Base-by-base conservation (phyloP, 495 filamentous ascomycete genomes). In the Penicillium samsonianum region DNA sequence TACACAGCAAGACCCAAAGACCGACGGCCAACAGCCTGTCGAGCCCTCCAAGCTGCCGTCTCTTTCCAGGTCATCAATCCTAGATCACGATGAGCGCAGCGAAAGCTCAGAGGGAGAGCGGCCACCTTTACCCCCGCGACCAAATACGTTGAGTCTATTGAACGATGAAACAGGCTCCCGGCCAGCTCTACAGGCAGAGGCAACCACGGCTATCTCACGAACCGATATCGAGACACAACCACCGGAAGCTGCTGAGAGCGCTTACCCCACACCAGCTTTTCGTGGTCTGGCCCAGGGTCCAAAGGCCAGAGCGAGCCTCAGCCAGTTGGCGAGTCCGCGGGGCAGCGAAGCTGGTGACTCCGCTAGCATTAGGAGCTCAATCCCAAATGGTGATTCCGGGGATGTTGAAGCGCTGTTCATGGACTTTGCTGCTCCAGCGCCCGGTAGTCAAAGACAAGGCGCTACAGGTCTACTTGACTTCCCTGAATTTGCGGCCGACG, bases 361-460 rank as follows among this genome's bases (percentile, higher is more conserved):
- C 10, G 85, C 87, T 58, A 98, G 95, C 67, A 77, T 98, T 40
- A 84, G 83, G 71, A 97, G 92, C 77, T 87, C 85, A 69, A 82
- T 87, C 10, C 90, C 89, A 10, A 92, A 90, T 7, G 59, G 88
- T 17, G 89, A 87, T 25, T 77, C 82, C 10, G 84, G 86, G 6
- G 88, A 87, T 26, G 90, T 95, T 60, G 93, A 94, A 58, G 92
- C 91, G 62, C 74, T 97, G 38, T 81, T 98, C 26, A 86, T 87
- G 11, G 90, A 90, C 37, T 78, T 79, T 43, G 81, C 86, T 20
- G 57, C 63, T 4, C 63, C 69, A 23, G 64, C 59, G 2, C 38
- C 65, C 16, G 67, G 46, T 6, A 55, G 17, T 10, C 50, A 70
- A 16, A 57, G 58, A 16, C 61, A 66, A 25, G 66, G 70, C 43